Conservation (phyloP, 768 basidiomycete species). For the Pleurotus sapidus region DNA sequence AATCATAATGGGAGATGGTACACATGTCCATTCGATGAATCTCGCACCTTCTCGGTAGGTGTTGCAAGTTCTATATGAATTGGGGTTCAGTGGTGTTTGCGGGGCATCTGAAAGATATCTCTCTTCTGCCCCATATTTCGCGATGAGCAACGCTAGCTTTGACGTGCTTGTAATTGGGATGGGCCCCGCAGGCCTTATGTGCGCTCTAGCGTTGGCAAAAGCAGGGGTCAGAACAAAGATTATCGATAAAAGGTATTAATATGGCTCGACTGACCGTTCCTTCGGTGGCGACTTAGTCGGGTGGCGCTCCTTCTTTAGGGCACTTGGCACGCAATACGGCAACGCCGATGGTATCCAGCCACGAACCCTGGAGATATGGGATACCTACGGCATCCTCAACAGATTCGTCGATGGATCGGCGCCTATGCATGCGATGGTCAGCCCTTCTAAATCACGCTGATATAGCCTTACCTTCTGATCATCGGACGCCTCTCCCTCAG, state of each 20-base stretch:
- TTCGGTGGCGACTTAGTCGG: not conserved
- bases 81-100: too few species aligned
- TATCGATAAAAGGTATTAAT: slow-evolving; percentile 16
- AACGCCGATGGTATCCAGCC: slow-evolving; percentile 19
- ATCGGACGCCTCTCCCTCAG: not conserved
- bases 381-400: slow-evolving; percentile 13
- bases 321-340: not conserved
- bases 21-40: too few species aligned
- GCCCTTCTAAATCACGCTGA: not conserved
- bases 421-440: slow-evolving; percentile 2
- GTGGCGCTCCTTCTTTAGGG: not conserved
- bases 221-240: slow-evolving; percentile 21
- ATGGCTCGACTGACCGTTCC: too few species aligned
- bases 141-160: slow-evolving; percentile 13
- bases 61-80: too few species aligned
- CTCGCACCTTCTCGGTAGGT: too few species aligned
- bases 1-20: too few species aligned
- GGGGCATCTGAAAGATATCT: too few species aligned
- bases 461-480: not conserved
- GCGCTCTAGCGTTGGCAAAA: slow-evolving; percentile 18
- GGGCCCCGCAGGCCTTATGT: slow-evolving; percentile 35
- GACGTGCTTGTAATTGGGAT: slow-evolving; percentile 39
- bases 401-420: slow-evolving; percentile 4
- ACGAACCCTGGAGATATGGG: slow-evolving; percentile 18
- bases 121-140: too few species aligned